These are phyloP conservation scores for Neckera pumila DNA, from an alignment of 225 moss, liverwort and hornwort genomes.

Conservation along the genomic window DNA sequence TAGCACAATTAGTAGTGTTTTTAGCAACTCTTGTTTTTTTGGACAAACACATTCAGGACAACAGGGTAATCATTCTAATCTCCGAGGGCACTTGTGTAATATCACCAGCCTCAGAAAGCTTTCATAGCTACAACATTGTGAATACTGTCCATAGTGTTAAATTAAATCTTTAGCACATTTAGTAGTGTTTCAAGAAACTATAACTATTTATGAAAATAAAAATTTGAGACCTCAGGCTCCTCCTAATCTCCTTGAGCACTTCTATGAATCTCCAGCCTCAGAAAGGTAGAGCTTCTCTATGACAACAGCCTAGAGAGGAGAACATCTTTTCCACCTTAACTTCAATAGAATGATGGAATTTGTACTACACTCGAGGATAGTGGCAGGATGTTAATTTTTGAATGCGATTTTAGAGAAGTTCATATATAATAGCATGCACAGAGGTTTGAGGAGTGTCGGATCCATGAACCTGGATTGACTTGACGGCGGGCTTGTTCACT, in stretches of 20 bases:
- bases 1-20: neutral
- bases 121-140: too few species aligned
- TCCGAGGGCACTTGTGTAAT: neutral
- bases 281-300: neutral
- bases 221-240: too few species aligned
- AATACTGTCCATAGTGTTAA: neutral
- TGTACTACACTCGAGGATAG: neutral
- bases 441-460: neutral
- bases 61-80: neutral
- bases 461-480: constrained; percentile 25
- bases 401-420: neutral
- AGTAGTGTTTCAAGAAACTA: neutral
- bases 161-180: too few species aligned
- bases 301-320: neutral
- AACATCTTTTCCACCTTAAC: neutral
- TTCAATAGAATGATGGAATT: too few species aligned
- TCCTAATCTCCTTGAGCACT: neutral
- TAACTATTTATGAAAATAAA: too few species aligned
- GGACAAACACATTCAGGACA: neutral
- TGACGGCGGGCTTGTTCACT: constrained; percentile 39
- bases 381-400: neutral
- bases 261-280: neutral
- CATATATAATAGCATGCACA: neutral
- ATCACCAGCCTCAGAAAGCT: neutral
- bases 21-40: neutral